phyloP scores from a whole-genome alignment of 805 yeast species.

The Kuraishia hungarica region DNA sequence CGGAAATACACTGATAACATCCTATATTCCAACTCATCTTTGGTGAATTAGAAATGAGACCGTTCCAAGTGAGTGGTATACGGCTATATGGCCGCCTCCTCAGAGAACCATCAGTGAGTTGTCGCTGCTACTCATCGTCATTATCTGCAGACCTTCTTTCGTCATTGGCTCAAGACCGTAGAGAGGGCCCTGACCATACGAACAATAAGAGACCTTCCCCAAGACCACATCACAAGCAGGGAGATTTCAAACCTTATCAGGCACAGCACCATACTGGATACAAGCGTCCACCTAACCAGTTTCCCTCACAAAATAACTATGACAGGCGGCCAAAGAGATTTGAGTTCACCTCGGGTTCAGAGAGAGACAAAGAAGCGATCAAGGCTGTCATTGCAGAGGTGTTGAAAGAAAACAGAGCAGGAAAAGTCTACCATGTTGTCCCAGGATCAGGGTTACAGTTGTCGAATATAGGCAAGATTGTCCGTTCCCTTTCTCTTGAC shows the following conservation, averaged over 20 bases:
- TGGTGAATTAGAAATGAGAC: neutral
- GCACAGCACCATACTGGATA: neutral
- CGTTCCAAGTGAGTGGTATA: neutral
- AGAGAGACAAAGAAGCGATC: conserved; percentile 18
- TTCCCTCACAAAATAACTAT: neutral
- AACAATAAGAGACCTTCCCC: too few species aligned
- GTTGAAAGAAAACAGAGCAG: neutral
- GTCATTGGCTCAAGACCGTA: neutral
- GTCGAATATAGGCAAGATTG: conserved; percentile 4
- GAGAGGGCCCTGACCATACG: neutral
- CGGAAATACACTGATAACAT: too few species aligned
- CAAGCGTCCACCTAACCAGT: neutral
- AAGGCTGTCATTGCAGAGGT: conserved; percentile 12
- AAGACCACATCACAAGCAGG: neutral
- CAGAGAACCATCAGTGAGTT: neutral
- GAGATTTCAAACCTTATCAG: neutral
- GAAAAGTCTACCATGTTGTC: neutral
- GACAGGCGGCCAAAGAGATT: conserved; percentile 1
- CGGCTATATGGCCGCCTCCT: neutral
- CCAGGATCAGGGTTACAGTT: neutral
- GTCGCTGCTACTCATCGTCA: neutral
- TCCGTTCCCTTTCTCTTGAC: conserved; percentile 12
- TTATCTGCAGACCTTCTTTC: neutral
- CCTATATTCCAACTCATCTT: too few species aligned
- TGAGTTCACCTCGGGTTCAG: conserved; percentile 14